Evolutionary conservation across 345 rosid genomes (phyloP), one percentile per base, ranked within the genome.

Genomic region (Fremontodendron californicum): DNA sequence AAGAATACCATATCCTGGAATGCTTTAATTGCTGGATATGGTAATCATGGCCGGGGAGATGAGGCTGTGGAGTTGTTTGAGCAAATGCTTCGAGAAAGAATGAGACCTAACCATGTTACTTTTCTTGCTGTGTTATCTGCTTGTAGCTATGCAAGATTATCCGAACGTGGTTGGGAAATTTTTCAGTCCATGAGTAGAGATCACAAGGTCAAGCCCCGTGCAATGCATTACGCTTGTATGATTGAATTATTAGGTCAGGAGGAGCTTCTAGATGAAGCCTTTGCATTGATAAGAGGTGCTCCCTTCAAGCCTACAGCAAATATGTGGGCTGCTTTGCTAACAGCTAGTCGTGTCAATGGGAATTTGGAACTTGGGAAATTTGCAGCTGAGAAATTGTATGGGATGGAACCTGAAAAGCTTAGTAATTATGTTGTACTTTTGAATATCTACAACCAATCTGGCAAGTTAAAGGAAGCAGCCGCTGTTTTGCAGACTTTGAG

Each of bases 321-420:
- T 58, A 94, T 94, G 97, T 93, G 98, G 98, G 96, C 93, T 77
- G 97, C 98, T 19, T 84, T 93, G 71, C 79, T 94, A 71, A 92
- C 95, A 25, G 98, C 95, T 13, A 88, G 95, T 82, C 90, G 98
- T 71, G 86, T 87, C 57, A 85, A 89, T 21, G 88, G 80, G 65
- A 87, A 94, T 81, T 77, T 93, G 0, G 93, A 91, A 84, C 97
- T 94, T 0, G 98, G 98, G 67, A 88, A 88, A 82, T 84, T 87
- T 52, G 94, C 91, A 12, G 97, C 97, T 15, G 95, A 90, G 85
- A 90, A 90, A 57, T 87, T 94, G 40, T 93, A 90, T 18, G 94
- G 87, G 62, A 88, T 93, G 94, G 95, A 86, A 81, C 95, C 97
- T 0, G 88, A 88, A 84, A 93, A 94, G 88, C 90, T 93, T 39